phyloP scores from a whole-genome alignment of 306 rosid genomes.

The Acacia crassicarpa region DNA sequence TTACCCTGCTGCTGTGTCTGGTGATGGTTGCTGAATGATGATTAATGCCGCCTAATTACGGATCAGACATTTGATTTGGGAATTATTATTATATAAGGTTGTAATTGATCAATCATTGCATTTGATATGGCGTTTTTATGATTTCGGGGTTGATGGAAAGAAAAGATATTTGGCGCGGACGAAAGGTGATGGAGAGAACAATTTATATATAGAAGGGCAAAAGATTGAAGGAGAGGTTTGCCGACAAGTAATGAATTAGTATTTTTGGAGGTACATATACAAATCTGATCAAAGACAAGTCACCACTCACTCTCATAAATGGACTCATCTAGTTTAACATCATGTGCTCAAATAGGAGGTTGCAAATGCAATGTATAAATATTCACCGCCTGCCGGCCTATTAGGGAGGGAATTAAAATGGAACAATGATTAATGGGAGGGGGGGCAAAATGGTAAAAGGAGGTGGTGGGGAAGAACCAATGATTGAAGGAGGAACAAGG shows the following conservation, averaged over 20 bases:
- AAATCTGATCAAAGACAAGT: neutral
- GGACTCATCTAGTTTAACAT: neutral
- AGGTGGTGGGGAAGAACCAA: constrained; percentile 1
- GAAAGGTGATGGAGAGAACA: constrained; percentile 6
- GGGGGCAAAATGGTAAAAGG: constrained; percentile 46
- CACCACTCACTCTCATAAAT: neutral
- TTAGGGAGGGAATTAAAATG: no score
- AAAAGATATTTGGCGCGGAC: constrained; percentile 27
- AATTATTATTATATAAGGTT: constrained; percentile 7
- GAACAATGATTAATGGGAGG: neutral
- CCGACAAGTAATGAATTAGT: constrained; percentile 9
- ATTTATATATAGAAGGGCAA: neutral
- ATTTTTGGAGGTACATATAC: neutral
- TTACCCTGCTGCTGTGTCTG: neutral
- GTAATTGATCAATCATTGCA: constrained; percentile 31
- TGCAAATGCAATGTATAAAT: neutral
- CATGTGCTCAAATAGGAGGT: neutral
- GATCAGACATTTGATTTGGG: neutral
- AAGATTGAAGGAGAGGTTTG: constrained; percentile 18
- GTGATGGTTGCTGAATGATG: neutral
- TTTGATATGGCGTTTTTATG: constrained; percentile 16
- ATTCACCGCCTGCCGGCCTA: neutral
- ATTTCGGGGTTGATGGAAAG: constrained; percentile 19
- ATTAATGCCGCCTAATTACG: neutral
- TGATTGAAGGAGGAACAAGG: constrained; percentile 46